Conservation (phyloP, 768 basidiomycete genomes). For the Leccinum truebloodii region DNA sequence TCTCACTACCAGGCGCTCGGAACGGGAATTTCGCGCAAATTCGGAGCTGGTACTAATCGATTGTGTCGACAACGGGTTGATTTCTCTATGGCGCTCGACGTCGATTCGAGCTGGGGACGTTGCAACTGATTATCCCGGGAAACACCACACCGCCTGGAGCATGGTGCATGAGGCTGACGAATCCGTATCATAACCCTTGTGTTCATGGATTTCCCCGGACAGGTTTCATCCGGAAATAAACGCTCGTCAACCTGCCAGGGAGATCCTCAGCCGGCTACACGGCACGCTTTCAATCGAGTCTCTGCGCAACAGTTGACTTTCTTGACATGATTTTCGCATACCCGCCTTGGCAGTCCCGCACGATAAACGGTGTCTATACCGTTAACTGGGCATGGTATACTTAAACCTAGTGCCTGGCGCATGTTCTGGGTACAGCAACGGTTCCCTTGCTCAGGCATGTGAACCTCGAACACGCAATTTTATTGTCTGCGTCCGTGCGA, state of each 20-base stretch:
- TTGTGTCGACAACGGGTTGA: background rate
- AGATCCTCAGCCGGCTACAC: background rate
- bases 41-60: background rate
- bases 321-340: slow-evolving; percentile 5
- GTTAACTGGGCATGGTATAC: slow-evolving; percentile 10
- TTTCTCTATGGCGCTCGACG: slow-evolving; percentile 1
- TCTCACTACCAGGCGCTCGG: background rate
- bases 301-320: background rate
- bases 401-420: slow-evolving; percentile 9
- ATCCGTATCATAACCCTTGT: background rate
- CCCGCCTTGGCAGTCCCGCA: slow-evolving; percentile 3
- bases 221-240: background rate
- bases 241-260: background rate
- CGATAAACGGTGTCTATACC: slow-evolving; percentile 19
- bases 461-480: slow-evolving; percentile 4
- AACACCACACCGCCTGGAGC: background rate
- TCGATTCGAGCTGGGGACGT: no score
- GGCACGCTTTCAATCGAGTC: background rate
- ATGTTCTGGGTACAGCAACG: slow-evolving; percentile 7
- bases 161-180: background rate
- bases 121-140: background rate
- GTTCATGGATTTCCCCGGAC: background rate
- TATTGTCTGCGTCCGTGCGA: slow-evolving; percentile 7
- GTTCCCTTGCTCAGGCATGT: slow-evolving; percentile 5
- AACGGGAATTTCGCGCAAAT: slow-evolving; percentile 5